phyloP scores from a whole-genome alignment of 257 asterid species.

The Primulina eburnea region DNA sequence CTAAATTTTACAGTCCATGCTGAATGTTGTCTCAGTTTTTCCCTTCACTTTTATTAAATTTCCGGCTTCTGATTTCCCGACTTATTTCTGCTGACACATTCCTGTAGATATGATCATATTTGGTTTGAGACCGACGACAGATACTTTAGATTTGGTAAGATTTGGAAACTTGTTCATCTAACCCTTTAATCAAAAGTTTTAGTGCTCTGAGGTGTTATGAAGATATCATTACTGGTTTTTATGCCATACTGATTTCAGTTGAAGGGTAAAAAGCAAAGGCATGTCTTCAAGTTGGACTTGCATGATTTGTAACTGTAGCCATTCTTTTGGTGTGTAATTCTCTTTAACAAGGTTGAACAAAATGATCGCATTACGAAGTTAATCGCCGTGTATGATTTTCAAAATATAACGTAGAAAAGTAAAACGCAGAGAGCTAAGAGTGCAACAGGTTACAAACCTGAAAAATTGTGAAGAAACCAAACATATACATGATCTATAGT shows the following conservation, averaged over 20 bases:
- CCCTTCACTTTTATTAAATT: slow-evolving; percentile 16
- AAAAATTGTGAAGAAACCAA: slow-evolving; percentile 5
- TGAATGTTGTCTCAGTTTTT: slow-evolving; percentile 9
- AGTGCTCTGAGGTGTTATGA: slow-evolving; percentile 10
- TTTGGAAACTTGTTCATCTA: slow-evolving; percentile 27
- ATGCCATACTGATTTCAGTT: slow-evolving; percentile 24
- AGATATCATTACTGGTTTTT: background rate
- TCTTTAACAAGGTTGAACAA: background rate
- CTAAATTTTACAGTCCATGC: slow-evolving; percentile 9
- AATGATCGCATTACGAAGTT: background rate
- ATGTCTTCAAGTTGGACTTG: slow-evolving; percentile 8
- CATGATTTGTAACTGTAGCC: background rate
- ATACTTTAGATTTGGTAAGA: slow-evolving; percentile 89
- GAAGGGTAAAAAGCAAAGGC: background rate
- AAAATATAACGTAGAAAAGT: background rate
- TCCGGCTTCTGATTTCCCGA: slow-evolving; percentile 24
- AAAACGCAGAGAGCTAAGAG: background rate
- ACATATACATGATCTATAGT: slow-evolving; percentile 2
- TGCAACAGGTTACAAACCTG: slow-evolving; percentile 8
- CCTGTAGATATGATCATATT: slow-evolving; percentile 85
- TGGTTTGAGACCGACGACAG: slow-evolving; percentile 82
- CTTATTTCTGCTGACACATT: slow-evolving; percentile 36
- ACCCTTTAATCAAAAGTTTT: slow-evolving; percentile 8
- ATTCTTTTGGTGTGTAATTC: background rate
- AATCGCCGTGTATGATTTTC: background rate